Evolutionary conservation across 163 green algal species (phyloP), one percentile per base, ranked within the genome.

Genomic region (Coccomyxa subellipsoidea): DNA sequence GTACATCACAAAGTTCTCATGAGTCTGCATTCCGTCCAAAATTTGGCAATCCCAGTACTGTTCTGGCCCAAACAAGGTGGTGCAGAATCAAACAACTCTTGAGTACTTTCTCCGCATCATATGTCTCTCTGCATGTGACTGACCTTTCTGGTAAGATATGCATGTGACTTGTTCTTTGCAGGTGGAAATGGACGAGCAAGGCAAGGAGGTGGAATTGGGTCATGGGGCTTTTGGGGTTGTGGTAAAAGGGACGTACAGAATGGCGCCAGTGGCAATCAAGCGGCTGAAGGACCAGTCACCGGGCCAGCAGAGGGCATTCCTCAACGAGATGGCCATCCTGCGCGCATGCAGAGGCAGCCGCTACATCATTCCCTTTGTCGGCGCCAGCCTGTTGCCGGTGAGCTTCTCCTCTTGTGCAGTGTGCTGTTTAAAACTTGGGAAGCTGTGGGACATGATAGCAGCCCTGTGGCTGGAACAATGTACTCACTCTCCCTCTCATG

Each of bases 341-440:
- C 66, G 66, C 66, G 66, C 66, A 3, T 73, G 66, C 66, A 18
- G 66, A 18, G 66, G 66, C 66, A 35, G 21, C 66, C 66, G 66
- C 66, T 36, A 73, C 66, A 73, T 73, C 66, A 34, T 73, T 23
- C 66, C 66, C 66, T 73, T 73, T 73, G 66, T 73, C 8, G 66
- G 66, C 66, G 66, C 66, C 66, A 73, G 66, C 66, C 66, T 73
- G 6, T 23, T 36, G 6, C 66, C 66, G 66, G 66, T 73, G 66
- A 27, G 66, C 4, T 34, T 0, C 47, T 66, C 47, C 18, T 66
- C 47, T 18, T 66, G 47, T 18, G 12, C n/a, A n/a, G n/a, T n/a
- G n/a, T n/a, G n/a, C n/a, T n/a, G n/a, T n/a, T n/a, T n/a, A n/a
- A n/a, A n/a, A n/a, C n/a, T n/a, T n/a, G n/a, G n/a, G n/a, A n/a